Conservation (phyloP, 179 eudicot species). For the Vitellaria paradoxa region DNA sequence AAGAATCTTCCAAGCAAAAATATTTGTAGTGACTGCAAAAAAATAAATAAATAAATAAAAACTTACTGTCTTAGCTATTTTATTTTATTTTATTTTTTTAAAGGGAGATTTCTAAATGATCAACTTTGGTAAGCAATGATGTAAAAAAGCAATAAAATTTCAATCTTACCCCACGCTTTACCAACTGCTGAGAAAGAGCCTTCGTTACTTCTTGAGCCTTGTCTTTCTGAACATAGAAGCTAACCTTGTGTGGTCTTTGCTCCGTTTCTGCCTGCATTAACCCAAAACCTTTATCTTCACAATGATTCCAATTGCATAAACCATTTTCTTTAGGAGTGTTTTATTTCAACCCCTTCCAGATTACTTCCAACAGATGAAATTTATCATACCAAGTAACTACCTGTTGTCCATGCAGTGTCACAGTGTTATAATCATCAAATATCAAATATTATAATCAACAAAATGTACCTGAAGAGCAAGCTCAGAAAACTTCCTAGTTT, state of each 20-base stretch:
- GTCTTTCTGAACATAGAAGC: conserved; percentile 87
- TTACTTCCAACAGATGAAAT: neutral
- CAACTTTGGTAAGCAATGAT: conserved; percentile 2
- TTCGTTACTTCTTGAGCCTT: conserved; percentile 77
- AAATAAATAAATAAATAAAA: no score
- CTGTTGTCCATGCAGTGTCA: neutral
- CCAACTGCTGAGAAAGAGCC: conserved; percentile 54
- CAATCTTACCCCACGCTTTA: conserved; percentile 72
- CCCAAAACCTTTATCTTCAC: conserved; percentile 9
- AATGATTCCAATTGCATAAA: neutral
- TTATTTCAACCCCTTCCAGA: neutral
- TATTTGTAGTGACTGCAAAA: neutral
- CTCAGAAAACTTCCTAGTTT: conserved; percentile 71
- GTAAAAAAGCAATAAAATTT: neutral
- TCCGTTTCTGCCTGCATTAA: conserved; percentile 83
- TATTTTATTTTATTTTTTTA: neutral
- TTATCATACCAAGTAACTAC: neutral
- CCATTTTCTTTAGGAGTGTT: neutral
- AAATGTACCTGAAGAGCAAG: conserved; percentile 81
- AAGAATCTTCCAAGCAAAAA: neutral
- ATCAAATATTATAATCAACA: neutral
- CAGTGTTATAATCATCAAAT: neutral
- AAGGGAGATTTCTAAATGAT: neutral
- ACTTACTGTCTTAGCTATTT: no score
- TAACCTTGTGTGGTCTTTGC: conserved; percentile 88